Evolutionary conservation across 2,329 filamentous ascomycete genomes (phyloP), one percentile per base, ranked within the genome.

Genomic region (Cladosporium sp.): DNA sequence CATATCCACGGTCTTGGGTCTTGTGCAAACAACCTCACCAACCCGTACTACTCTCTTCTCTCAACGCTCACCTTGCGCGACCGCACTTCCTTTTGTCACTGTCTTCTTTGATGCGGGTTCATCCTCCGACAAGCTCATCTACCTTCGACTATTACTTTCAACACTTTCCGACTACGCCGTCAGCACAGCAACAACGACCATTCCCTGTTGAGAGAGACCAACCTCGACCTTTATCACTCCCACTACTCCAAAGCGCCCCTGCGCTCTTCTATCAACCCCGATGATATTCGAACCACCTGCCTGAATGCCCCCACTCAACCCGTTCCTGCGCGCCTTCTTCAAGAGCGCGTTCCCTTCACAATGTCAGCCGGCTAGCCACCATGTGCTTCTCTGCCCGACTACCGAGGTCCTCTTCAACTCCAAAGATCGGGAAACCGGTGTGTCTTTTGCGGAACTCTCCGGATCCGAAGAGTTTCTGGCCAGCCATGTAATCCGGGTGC

Each of bases 301-400:
- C 50, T 52, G 54, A 54, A 65, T 65, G 61, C 61, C 61, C 51
- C 89, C 93, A 77, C 81, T 97, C 84, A 99, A 99, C 76, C 93
- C 93, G 71, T 97, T 96, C 75, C 81, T 99, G 72, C 86, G 88
- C 79, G 90, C 92, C 80, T 97, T 99, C 84, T 96, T 96, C 81
- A 90, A 89, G 78, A 97, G 90, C 82, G 84, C 89, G 70, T 81
- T 96, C 68, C 86, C 88, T 62, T 78, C 86, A 64, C 92, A 97
- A 84, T 97, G 93, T 78, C 83, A 85, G 57, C 91, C 93, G 50
- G 81, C 90, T 58, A 87, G 93, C 71, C 89, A 95, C 70, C 89
- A 97, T 77, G 82, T 99, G 63, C 82, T 99, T 51, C 85, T 99
- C 45, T 92, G 97, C 32, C 93, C 93, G 41, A 87, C 88, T 48